Percentiles rank a stretch among this genome's conserved stretches.
These are phyloP conservation scores for Leptographium wingfieldii DNA, from an alignment of 2,329 filamentous ascomycete species.

Conservation along the genomic window DNA sequence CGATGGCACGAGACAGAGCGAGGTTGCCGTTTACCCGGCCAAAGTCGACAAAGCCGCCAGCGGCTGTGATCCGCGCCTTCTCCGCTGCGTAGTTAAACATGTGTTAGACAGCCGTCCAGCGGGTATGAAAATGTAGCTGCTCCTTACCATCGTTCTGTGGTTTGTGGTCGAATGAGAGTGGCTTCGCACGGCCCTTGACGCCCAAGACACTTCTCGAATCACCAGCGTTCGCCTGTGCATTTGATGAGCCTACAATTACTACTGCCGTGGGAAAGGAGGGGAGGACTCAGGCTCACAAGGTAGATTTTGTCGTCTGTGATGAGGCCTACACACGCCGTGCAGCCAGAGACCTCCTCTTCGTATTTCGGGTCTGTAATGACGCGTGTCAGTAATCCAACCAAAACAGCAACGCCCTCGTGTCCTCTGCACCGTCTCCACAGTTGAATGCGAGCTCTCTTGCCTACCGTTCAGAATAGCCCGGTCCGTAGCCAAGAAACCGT, in stretches of 20 bases:
- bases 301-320: conserved; percentile 88
- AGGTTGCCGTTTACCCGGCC: conserved; percentile 97
- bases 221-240: conserved; percentile 75
- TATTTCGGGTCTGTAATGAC: conserved; percentile 76
- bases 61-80: conserved; percentile 89
- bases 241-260: not conserved
- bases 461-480: conserved; percentile 90
- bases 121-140: too few relatives aligned
- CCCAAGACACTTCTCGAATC: conserved; percentile 92
- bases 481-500: conserved; percentile 93
- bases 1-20: conserved; percentile 89
- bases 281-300: conserved; percentile 53
- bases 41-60: conserved; percentile 96
- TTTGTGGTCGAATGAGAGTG: conserved; percentile 98
- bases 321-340: conserved; percentile 84
- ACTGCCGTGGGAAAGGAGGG: not conserved
- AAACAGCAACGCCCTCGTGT: not conserved
- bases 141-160: conserved; percentile 84
- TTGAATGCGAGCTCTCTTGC: conserved; percentile 1
- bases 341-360: conserved; percentile 95
- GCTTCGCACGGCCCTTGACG: conserved; percentile 94
- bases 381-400: conserved; percentile 1
- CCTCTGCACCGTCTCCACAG: not conserved
- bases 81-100: conserved; percentile 47
- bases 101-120: conserved; percentile 11